These are phyloP conservation scores for Saccharomycopsis crataegensis DNA, from an alignment of 1,139 yeast species.

Conservation along the genomic window DNA sequence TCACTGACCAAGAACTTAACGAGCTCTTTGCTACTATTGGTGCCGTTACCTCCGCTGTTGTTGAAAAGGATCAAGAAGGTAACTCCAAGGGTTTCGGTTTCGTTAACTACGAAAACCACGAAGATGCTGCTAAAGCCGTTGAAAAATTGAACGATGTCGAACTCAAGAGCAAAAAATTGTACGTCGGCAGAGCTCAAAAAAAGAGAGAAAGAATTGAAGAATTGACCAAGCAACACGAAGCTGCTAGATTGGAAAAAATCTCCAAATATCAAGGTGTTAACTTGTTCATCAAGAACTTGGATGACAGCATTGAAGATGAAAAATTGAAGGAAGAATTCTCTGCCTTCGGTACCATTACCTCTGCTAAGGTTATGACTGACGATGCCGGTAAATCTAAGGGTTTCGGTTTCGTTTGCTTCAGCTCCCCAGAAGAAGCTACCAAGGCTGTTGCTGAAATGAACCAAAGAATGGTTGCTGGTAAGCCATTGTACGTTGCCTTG, in stretches of 20 bases:
- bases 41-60: slow-evolving; percentile 72
- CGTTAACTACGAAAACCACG: slow-evolving; percentile 84
- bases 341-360: slow-evolving; percentile 90
- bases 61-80: slow-evolving; percentile 80
- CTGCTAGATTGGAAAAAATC: slow-evolving; percentile 85
- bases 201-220: slow-evolving; percentile 97
- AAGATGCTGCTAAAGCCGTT: slow-evolving; percentile 84
- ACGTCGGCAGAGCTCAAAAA: slow-evolving; percentile 99
- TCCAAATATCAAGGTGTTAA: slow-evolving; percentile 97
- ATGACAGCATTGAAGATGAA: slow-evolving; percentile 87
- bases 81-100: slow-evolving; percentile 95
- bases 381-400: slow-evolving; percentile 95
- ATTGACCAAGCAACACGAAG: slow-evolving; percentile 92
- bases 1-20: slow-evolving; percentile 65
- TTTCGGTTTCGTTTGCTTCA: slow-evolving; percentile 97
- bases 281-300: slow-evolving; percentile 94
- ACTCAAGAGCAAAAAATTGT: slow-evolving; percentile 74
- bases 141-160: slow-evolving; percentile 88
- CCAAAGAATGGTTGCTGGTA: slow-evolving; percentile 92
- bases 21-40: slow-evolving; percentile 73
- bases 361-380: slow-evolving; percentile 95
- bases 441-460: slow-evolving; percentile 98
- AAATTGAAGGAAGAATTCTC: slow-evolving; percentile 86
- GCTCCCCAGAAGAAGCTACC: slow-evolving; percentile 97
- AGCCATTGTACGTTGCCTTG: slow-evolving; percentile 97